Percentiles rank a stretch among this genome's conserved stretches.
phyloP scores from a whole-genome alignment of 2,329 filamentous ascomycete genomes.

The Graphiopsis chlorocephala region DNA sequence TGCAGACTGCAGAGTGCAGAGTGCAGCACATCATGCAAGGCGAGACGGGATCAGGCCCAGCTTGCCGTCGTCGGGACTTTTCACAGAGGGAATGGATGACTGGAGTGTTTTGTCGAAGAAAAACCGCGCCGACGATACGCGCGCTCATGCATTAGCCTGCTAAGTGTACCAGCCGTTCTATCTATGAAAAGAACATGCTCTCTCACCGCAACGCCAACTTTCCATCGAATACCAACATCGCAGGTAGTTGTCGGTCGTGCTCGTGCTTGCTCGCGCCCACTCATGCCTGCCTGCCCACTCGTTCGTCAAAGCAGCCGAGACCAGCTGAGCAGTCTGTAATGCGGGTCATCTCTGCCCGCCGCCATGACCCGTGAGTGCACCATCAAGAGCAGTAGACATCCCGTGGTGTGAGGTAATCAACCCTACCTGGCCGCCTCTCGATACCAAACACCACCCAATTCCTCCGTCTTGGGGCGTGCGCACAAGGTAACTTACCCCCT shows the following conservation, averaged over 20 bases:
- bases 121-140: neutral
- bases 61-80: conserved; percentile 3
- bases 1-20: neutral
- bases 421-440: neutral
- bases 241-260: neutral
- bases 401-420: neutral
- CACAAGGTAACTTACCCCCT: neutral
- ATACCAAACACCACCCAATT: neutral
- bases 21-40: neutral
- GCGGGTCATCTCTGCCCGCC: neutral
- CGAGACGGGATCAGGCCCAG: conserved; percentile 3
- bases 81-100: neutral
- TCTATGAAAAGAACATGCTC: neutral
- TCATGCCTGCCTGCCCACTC: neutral
- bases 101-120: neutral
- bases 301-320: neutral
- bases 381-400: neutral
- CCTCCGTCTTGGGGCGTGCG: neutral
- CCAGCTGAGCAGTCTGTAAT: neutral
- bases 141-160: neutral
- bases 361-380: neutral
- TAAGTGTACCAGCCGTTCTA: neutral
- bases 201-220: neutral
- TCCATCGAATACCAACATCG: neutral
- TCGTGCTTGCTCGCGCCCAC: neutral